Percentiles rank a stretch among this genome's conserved stretches.
phyloP scores from a whole-genome alignment of 306 rosid genomes.

The Pterocarpus santalinus region DNA sequence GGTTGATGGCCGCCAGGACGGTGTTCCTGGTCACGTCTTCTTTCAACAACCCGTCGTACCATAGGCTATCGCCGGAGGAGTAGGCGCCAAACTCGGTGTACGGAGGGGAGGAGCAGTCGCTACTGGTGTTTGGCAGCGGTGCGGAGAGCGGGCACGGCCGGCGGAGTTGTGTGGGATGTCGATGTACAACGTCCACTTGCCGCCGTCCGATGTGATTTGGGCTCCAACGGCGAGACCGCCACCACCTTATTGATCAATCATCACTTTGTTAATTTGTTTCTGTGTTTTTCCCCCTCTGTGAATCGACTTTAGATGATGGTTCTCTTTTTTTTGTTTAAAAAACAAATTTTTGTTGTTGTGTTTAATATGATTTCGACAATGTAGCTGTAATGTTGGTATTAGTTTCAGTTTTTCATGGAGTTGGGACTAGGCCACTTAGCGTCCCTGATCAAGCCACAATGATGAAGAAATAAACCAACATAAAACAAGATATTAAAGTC shows the following conservation, averaged over 20 bases:
- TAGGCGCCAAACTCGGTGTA: slow-evolving; percentile 53
- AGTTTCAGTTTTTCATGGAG: slow-evolving; percentile 33
- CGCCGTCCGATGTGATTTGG: slow-evolving; percentile 80
- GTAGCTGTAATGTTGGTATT: slow-evolving; percentile 27
- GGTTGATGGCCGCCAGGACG: slow-evolving; percentile 70
- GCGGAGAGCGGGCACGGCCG: slow-evolving; percentile 63
- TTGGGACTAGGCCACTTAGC: too few relatives aligned
- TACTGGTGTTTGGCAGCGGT: slow-evolving; percentile 51
- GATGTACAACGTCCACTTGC: slow-evolving; percentile 75
- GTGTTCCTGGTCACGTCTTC: slow-evolving; percentile 78
- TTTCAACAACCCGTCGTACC: slow-evolving; percentile 77
- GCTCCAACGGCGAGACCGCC: slow-evolving; percentile 80
- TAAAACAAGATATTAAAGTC: too few relatives aligned
- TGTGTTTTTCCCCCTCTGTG: neutral
- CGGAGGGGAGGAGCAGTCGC: slow-evolving; percentile 62
- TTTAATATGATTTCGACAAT: slow-evolving; percentile 2
- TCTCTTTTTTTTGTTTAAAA: neutral
- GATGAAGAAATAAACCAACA: too few relatives aligned
- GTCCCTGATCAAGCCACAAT: too few relatives aligned
- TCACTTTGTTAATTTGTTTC: neutral
- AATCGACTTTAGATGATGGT: slow-evolving; percentile 20
- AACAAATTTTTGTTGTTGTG: too few relatives aligned
- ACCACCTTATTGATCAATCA: slow-evolving; percentile 65
- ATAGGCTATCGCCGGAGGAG: slow-evolving; percentile 74
- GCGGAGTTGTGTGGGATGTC: slow-evolving; percentile 76